Evolutionary conservation across 306 rosid species (phyloP).

Genomic region (Inga leiocalycina): DNA sequence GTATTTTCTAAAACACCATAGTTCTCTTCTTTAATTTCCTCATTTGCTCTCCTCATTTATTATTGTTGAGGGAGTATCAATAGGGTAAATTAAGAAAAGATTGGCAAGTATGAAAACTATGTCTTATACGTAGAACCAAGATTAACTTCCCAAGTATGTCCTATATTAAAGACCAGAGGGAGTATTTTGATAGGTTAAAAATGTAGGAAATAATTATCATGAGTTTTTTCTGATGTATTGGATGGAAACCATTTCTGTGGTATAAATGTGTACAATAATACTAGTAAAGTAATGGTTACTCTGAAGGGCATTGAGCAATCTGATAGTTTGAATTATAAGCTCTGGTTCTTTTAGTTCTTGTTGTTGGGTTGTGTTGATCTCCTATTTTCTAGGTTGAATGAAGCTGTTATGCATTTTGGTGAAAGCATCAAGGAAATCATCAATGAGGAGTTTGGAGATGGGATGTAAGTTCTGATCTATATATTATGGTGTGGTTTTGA

Average conservation of each 20-base stretch:
- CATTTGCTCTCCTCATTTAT: too few relatives aligned
- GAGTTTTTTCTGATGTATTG: neutral
- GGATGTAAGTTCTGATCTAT: conserved; percentile 71
- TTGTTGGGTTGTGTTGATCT: conserved; percentile 29
- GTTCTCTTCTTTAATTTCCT: too few relatives aligned
- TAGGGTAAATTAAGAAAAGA: too few relatives aligned
- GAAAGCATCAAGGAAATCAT: conserved; percentile 96
- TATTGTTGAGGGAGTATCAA: too few relatives aligned
- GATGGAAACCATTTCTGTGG: neutral
- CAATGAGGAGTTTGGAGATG: conserved; percentile 97
- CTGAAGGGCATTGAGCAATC: neutral
- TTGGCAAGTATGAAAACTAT: too few relatives aligned
- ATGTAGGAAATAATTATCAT: neutral
- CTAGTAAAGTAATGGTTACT: neutral
- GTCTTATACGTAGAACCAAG: too few relatives aligned
- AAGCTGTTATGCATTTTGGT: conserved; percentile 95
- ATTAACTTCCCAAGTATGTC: too few relatives aligned
- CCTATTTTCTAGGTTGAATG: conserved; percentile 70
- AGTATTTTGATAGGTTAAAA: neutral
- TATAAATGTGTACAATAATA: neutral
- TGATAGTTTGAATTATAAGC: neutral
- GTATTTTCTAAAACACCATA: too few relatives aligned
- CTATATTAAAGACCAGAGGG: too few relatives aligned
- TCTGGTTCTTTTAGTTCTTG: neutral
- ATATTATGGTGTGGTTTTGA: conserved; percentile 36